A percentile compares a stretch with the other conserved stretches of the same genome.
These are phyloP conservation scores for Ophiostoma populinum DNA, from an alignment of 2,329 filamentous ascomycete genomes.

Conservation along the genomic window DNA sequence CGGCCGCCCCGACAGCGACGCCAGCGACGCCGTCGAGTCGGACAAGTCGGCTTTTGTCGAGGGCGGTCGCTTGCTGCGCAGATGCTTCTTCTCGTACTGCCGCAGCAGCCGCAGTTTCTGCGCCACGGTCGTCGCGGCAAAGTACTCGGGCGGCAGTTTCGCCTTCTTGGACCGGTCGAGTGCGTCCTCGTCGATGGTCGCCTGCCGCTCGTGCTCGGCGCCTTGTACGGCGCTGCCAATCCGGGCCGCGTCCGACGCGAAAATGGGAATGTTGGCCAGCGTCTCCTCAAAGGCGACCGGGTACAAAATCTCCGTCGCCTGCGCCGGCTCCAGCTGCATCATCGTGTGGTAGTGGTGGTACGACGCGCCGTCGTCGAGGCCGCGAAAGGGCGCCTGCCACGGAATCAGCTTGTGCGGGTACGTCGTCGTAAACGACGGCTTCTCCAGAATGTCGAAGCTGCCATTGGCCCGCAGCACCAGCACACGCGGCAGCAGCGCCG, in stretches of 20 bases:
- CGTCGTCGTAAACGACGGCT: slow-evolving; percentile 38
- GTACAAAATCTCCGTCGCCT: slow-evolving; percentile 34
- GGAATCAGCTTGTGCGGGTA: slow-evolving; percentile 43
- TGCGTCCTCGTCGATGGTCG: slow-evolving; percentile 17
- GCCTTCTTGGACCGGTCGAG: slow-evolving; percentile 20
- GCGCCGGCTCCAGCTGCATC: slow-evolving; percentile 40
- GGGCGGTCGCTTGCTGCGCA: no score
- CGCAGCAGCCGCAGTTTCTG: slow-evolving; percentile 33
- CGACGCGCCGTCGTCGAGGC: slow-evolving; percentile 21
- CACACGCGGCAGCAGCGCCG: slow-evolving; percentile 37
- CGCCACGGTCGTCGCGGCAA: slow-evolving; percentile 24
- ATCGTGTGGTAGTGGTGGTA: slow-evolving; percentile 33
- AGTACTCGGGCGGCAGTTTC: slow-evolving; percentile 24
- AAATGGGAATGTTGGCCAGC: slow-evolving; percentile 36
- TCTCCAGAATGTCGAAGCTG: slow-evolving; percentile 42
- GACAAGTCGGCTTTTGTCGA: slow-evolving; percentile 3
- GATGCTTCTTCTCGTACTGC: slow-evolving; percentile 16
- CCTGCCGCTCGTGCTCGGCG: slow-evolving; percentile 17
- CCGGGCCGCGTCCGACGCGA: slow-evolving; percentile 32
- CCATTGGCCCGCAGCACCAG: slow-evolving; percentile 43
- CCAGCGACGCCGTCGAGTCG: slow-evolving; percentile 10
- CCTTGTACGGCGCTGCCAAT: slow-evolving; percentile 25
- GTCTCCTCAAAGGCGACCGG: slow-evolving; percentile 36
- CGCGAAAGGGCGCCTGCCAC: slow-evolving; percentile 42
- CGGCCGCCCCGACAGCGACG: slow-evolving; percentile 8